These are phyloP conservation scores for Cryomyces antarcticus DNA, from an alignment of 495 filamentous ascomycete genomes.

Conservation along the genomic window DNA sequence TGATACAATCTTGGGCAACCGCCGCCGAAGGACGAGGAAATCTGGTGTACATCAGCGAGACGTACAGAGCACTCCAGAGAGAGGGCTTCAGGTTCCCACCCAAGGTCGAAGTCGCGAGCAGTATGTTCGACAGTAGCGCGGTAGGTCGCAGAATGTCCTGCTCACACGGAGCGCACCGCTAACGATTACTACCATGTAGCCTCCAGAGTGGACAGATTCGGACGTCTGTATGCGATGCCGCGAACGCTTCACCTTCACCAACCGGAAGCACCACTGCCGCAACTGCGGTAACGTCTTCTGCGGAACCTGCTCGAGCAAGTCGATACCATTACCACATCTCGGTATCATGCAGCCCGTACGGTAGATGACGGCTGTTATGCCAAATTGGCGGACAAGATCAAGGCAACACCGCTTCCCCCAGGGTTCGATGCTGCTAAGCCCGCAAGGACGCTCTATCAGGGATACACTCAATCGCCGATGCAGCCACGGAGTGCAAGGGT, in stretches of 20 bases:
- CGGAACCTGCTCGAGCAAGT: slow-evolving; percentile 78
- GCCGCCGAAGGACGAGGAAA: slow-evolving; percentile 74
- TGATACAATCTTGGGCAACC: slow-evolving; percentile 85
- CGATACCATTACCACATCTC: slow-evolving; percentile 70
- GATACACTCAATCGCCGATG: slow-evolving; percentile 37
- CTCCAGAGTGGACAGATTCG: slow-evolving; percentile 92
- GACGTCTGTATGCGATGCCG: slow-evolving; percentile 98
- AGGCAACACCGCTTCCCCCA: slow-evolving; percentile 20
- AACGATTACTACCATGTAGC: slow-evolving; percentile 29
- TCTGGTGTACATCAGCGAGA: slow-evolving; percentile 67
- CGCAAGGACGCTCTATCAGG: slow-evolving; percentile 32
- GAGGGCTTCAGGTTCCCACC: slow-evolving; percentile 87
- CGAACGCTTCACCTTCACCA: slow-evolving; percentile 89
- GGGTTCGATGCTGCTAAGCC: slow-evolving; percentile 20
- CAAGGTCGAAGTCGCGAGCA: slow-evolving; percentile 65
- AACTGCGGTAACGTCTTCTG: slow-evolving; percentile 97
- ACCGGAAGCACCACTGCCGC: slow-evolving; percentile 91
- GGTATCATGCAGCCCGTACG: slow-evolving; percentile 81
- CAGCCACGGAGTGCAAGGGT: slow-evolving; percentile 75
- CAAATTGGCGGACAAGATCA: slow-evolving; percentile 64
- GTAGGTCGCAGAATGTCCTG: slow-evolving; percentile 31
- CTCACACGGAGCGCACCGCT: background rate
- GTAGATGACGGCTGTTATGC: slow-evolving; percentile 95
- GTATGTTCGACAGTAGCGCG: slow-evolving; percentile 91
- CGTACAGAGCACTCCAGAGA: slow-evolving; percentile 56